Conservation (phyloP, 2,329 filamentous ascomycete genomes). For the Talaromyces funiculosus region DNA sequence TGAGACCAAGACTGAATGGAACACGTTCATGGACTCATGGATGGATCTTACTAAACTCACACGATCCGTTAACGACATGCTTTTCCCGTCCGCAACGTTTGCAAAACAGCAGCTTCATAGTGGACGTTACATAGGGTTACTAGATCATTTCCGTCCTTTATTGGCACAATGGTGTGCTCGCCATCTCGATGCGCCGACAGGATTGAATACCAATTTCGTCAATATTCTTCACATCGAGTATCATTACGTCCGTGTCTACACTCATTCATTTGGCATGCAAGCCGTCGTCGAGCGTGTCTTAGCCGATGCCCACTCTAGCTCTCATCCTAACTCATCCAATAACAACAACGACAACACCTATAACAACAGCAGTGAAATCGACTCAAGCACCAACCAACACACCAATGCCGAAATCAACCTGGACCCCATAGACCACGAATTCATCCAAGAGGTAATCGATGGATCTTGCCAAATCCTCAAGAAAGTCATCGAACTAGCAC, state of each 20-base stretch:
- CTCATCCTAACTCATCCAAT: conserved; percentile 16
- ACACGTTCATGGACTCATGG: conserved; percentile 50
- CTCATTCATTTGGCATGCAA: conserved; percentile 48
- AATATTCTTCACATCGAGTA: conserved; percentile 52
- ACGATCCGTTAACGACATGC: conserved; percentile 49
- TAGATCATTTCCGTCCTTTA: conserved; percentile 38
- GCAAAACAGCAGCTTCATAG: conserved; percentile 20
- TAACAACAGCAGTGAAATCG: not conserved
- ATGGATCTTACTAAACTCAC: conserved; percentile 45
- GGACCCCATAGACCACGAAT: conserved; percentile 47
- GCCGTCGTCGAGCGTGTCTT: conserved; percentile 52
- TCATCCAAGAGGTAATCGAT: conserved; percentile 53
- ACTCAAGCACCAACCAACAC: not conserved
- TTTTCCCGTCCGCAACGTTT: conserved; percentile 38
- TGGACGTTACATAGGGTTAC: conserved; percentile 47
- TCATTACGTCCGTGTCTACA: conserved; percentile 42
- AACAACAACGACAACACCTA: not conserved
- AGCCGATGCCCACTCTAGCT: conserved; percentile 21
- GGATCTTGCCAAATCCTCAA: conserved; percentile 49
- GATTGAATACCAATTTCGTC: conserved; percentile 29
- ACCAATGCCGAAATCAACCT: conserved; percentile 26
- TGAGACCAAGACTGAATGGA: conserved; percentile 38
- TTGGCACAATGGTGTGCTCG: conserved; percentile 35
- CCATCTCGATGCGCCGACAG: conserved; percentile 26
- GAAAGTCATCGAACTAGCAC: conserved; percentile 45